Base-by-base conservation (phyloP, 495 filamentous ascomycete genomes). In the Penicillium ucsense region DNA sequence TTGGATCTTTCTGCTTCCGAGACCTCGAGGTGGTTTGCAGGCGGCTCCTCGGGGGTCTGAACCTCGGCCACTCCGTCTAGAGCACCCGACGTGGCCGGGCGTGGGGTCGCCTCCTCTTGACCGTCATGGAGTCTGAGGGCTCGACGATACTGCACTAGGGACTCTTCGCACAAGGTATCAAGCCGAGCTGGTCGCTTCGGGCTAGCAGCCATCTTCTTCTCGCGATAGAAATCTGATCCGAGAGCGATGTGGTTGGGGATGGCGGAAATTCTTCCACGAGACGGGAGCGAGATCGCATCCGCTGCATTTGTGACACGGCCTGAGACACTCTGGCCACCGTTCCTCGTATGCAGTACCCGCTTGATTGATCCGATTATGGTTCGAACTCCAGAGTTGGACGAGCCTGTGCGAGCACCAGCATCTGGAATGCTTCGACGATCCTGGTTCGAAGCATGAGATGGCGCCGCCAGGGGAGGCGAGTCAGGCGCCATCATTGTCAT, bases 281-380 rank as follows among this genome's bases (percentile, higher is more conserved):
- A 54, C 2, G 56, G 57, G 37, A 54, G 42, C 41, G 45, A 45
- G 49, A 59, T 31, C 42, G 55, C 35, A 28, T 60, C 44, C 10
- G 51, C 44, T 33, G 52, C 46, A 71, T 73, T 52, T 31, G 68
- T 68, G 46, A 70, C 66, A 29, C 64, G 67, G 27, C 68, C 65
- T 35, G 66, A 58, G 60, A 62, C 35, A 60, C 74, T 49, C 59
- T 72, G 67, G 3, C 57, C 57, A 53, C 64, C 55, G 52, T 76
- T 64, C 60, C 80, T 84, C 36, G 78, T 87, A 54, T 89, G 87
- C 41, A 96, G 63, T n/a, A 83, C 91, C 34, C 91, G 85, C 38
- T 87, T 84, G 33, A 97, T 87, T 50, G 84, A 89, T 1, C 90
- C 90, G 39, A 98, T 74, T 3, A 97, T 71, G 52, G 81, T 92